These are phyloP conservation scores for Scopulariopsis brevicaulis DNA, from an alignment of 2,329 filamentous ascomycete genomes.

Conservation along the genomic window DNA sequence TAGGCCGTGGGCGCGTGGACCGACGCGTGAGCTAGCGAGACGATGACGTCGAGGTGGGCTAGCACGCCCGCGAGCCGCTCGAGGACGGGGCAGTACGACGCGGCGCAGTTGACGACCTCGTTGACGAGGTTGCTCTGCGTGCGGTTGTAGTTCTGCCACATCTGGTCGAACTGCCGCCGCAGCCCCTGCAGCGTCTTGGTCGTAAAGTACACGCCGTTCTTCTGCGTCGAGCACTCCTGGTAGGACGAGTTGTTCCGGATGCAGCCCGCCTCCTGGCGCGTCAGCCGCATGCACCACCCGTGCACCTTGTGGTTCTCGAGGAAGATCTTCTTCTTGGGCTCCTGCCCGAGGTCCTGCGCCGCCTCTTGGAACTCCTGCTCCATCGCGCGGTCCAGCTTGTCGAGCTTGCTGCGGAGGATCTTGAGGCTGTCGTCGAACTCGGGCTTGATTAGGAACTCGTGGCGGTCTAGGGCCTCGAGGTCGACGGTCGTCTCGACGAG, in stretches of 20 bases:
- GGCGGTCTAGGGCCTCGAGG: conserved; percentile 85
- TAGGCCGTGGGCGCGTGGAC: conserved; percentile 90
- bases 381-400: conserved; percentile 75
- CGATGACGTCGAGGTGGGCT: conserved; percentile 88
- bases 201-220: conserved; percentile 98
- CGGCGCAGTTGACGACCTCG: conserved; percentile 86
- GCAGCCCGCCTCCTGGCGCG: conserved; percentile 78
- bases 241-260: conserved; percentile 88
- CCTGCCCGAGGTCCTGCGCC: conserved; percentile 73
- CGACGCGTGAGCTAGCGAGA: conserved; percentile 85
- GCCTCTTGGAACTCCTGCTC: conserved; percentile 67
- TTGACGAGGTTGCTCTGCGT: conserved; percentile 84
- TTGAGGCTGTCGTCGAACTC: conserved; percentile 88
- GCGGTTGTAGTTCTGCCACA: conserved; percentile 88
- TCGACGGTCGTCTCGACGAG: conserved; percentile 99
- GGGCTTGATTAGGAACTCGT: conserved; percentile 98
- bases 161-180: conserved; percentile 84
- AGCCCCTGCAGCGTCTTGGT: conserved; percentile 70
- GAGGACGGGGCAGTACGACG: conserved; percentile 87
- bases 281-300: conserved; percentile 92
- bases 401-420: conserved; percentile 83
- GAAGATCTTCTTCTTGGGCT: conserved; percentile 97
- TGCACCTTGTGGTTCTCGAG: conserved; percentile 93
- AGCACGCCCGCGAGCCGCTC: conserved; percentile 82
- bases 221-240: conserved; percentile 93